phyloP scores from a whole-genome alignment of 495 filamentous ascomycete species.

The Aspergillus conjunctus region DNA sequence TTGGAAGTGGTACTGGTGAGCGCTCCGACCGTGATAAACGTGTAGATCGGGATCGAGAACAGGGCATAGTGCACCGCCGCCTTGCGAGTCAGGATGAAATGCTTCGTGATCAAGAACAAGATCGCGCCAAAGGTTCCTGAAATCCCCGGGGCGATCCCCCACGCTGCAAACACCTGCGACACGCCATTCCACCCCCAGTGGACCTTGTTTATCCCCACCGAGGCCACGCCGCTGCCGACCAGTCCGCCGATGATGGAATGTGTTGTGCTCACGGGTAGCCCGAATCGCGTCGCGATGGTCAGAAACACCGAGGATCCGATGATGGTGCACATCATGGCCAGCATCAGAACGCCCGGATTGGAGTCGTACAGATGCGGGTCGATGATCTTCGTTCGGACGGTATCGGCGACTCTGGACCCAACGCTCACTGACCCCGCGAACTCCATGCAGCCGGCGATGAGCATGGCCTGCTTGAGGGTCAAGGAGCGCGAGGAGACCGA shows the following conservation, averaged over 20 bases:
- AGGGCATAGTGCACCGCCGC: conserved; percentile 10
- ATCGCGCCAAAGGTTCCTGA: conserved; percentile 4
- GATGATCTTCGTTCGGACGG: conserved; percentile 11
- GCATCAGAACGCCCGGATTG: conserved; percentile 9
- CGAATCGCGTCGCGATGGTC: conserved; percentile 12
- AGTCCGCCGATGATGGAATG: conserved; percentile 17
- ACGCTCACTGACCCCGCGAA: conserved; percentile 9
- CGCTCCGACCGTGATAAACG: conserved; percentile 7
- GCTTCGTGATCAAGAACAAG: conserved; percentile 12
- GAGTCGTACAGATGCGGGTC: conserved; percentile 16
- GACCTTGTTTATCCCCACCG: conserved; percentile 9
- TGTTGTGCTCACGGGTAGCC: conserved; percentile 12
- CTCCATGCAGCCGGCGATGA: conserved; percentile 18
- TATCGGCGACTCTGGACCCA: conserved; percentile 15
- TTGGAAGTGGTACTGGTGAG: conserved; percentile 6
- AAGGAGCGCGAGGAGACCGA: conserved; percentile 18
- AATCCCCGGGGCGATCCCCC: conserved; percentile 14
- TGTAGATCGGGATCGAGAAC: conserved; percentile 13
- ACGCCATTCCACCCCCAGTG: conserved; percentile 19
- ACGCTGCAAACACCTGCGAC: conserved; percentile 15
- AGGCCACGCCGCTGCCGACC: conserved; percentile 10
- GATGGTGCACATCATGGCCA: conserved; percentile 19
- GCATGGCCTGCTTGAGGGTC: conserved; percentile 15
- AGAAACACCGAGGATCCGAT: conserved; percentile 15
- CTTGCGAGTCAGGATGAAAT: conserved; percentile 9